These are phyloP conservation scores for Sclerospora graminicola DNA, from an alignment of 352 stramenopile genomes.

Conservation along the genomic window DNA sequence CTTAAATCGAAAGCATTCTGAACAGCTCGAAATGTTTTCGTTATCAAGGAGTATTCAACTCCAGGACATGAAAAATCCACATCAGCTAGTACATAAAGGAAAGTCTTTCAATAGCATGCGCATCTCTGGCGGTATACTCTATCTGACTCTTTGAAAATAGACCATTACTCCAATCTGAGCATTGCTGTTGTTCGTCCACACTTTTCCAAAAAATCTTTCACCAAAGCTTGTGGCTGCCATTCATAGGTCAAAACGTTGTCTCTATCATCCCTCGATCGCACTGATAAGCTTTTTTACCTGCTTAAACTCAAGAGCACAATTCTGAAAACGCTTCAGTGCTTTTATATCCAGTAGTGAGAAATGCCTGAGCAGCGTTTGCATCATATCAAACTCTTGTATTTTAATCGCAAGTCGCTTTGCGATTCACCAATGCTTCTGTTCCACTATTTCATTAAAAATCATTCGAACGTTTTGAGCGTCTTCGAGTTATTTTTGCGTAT, in stretches of 20 bases:
- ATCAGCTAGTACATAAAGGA: no score
- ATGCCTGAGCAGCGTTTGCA: slow-evolving; percentile 22
- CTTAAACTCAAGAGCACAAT: slow-evolving; percentile 5
- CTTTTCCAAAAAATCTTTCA: no score
- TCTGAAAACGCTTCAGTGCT: slow-evolving; percentile 42
- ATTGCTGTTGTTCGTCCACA: no score
- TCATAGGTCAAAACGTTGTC: slow-evolving; percentile 24
- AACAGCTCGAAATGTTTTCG: no score
- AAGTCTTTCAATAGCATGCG: no score
- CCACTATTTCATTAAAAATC: slow-evolving; percentile 22
- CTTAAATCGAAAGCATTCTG: no score
- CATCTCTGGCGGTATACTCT: no score
- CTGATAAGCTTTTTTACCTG: neutral
- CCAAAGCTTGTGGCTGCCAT: slow-evolving; percentile 41
- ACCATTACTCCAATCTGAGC: no score
- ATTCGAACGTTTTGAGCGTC: slow-evolving; percentile 2
- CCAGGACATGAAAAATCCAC: no score
- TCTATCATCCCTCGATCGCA: neutral
- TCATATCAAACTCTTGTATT: slow-evolving; percentile 13
- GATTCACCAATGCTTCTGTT: slow-evolving; percentile 40
- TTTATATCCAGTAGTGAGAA: slow-evolving; percentile 45
- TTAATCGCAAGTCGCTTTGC: slow-evolving; percentile 27
- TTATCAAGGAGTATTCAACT: no score
- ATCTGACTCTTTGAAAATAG: no score
- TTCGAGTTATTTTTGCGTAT: neutral